Conservation (phyloP, 495 filamentous ascomycete species). For the Aspergillus kassunensis region DNA sequence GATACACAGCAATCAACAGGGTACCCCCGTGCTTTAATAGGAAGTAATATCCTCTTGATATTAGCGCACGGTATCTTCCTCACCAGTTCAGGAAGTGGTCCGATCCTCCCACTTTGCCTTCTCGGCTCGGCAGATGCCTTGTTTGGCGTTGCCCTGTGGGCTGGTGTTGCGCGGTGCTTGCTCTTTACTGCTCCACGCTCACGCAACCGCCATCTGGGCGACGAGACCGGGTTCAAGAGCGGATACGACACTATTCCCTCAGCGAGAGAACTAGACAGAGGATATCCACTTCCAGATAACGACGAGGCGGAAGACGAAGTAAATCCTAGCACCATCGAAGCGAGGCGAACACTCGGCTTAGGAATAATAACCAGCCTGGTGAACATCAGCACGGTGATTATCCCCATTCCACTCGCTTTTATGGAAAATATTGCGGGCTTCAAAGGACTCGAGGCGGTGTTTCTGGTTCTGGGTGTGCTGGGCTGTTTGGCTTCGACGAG, state of each 20-base stretch:
- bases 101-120: not conserved
- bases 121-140: not conserved
- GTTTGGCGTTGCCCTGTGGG: not conserved
- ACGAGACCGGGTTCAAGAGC: too few relatives aligned
- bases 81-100: not conserved
- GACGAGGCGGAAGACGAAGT: not conserved
- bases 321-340: not conserved
- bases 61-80: not conserved
- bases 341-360: not conserved
- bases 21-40: not conserved
- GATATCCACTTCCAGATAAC: too few relatives aligned
- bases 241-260: too few relatives aligned
- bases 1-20: not conserved
- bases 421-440: constrained; percentile 5
- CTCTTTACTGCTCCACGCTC: not conserved
- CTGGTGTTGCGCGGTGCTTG: not conserved
- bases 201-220: too few relatives aligned
- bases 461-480: not conserved
- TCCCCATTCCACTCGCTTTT: not conserved
- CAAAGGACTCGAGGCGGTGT: not conserved
- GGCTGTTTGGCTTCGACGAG: not conserved
- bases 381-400: not conserved
- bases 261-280: too few relatives aligned
- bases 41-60: not conserved
- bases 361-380: constrained; percentile 6